Percentiles rank a stretch among this genome's conserved stretches.
Conservation (phyloP, 1,284 basidiomycete genomes). For the Puccinia coronata region DNA sequence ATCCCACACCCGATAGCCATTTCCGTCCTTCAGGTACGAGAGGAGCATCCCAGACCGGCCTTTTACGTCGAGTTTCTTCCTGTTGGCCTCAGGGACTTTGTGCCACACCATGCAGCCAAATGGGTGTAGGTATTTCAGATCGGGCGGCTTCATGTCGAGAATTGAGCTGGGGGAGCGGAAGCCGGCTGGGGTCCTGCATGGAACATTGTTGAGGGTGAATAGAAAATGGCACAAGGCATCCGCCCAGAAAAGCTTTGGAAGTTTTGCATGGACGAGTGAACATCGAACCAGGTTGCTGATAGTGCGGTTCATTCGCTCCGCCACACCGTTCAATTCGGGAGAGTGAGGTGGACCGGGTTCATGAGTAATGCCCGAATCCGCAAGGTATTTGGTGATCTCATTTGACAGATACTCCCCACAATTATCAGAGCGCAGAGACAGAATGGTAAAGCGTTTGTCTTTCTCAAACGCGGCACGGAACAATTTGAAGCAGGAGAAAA, state of each 20-base stretch:
- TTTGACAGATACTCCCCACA: constrained; percentile 6
- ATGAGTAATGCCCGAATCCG: neutral
- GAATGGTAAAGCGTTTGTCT: constrained; percentile 48
- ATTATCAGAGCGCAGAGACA: constrained; percentile 4
- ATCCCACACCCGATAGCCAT: neutral
- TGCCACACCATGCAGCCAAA: neutral
- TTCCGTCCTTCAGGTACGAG: neutral
- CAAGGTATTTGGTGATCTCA: neutral
- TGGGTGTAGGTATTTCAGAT: neutral
- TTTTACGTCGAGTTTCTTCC: neutral
- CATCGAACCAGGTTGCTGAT: neutral
- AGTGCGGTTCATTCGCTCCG: neutral
- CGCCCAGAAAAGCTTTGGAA: constrained; percentile 17
- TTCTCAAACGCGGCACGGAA: constrained; percentile 57
- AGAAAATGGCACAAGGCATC: constrained; percentile 9
- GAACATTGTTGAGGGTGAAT: neutral
- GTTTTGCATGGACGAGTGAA: neutral
- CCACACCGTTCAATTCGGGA: constrained; percentile 16
- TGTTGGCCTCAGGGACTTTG: constrained; percentile 12
- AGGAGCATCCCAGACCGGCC: neutral
- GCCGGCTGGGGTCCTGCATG: neutral
- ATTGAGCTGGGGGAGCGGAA: neutral
- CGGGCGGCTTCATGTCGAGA: neutral
- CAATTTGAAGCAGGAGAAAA: constrained; percentile 54
- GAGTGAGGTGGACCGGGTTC: constrained; percentile 13